phyloP scores from a whole-genome alignment of 306 rosid species.

The Macrotyloma uniflorum region DNA sequence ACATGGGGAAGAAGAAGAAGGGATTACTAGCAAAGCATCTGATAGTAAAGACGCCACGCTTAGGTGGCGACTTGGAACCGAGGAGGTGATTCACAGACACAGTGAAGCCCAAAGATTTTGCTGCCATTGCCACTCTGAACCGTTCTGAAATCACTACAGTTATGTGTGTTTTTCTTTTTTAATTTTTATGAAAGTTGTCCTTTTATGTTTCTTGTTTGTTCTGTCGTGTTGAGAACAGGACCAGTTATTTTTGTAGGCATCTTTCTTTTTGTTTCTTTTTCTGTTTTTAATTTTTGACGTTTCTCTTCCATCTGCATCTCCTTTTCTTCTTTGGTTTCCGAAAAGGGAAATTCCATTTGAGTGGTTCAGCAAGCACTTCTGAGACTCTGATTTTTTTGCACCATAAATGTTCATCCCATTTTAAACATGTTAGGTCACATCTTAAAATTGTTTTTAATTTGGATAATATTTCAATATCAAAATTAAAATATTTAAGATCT shows the following conservation, averaged over 20 bases:
- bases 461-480: too few species aligned
- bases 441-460: too few species aligned
- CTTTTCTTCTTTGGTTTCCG: not conserved
- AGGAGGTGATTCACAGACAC: constrained; percentile 28
- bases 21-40: constrained; percentile 52
- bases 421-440: too few species aligned
- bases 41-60: constrained; percentile 32
- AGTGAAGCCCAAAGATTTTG: constrained; percentile 45
- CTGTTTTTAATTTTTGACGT: not conserved
- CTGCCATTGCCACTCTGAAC: constrained; percentile 40
- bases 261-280: not conserved
- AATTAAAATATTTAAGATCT: too few species aligned
- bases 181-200: too few species aligned
- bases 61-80: constrained; percentile 33
- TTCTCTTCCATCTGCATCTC: not conserved
- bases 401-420: too few species aligned
- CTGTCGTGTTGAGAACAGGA: too few species aligned
- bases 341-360: not conserved
- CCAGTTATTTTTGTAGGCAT: not conserved
- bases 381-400: not conserved
- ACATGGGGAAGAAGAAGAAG: not conserved
- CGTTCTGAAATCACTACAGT: not conserved
- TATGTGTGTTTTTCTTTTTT: too few species aligned
- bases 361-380: not conserved
- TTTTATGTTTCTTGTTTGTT: too few species aligned